Evolutionary conservation across 768 basidiomycete species (phyloP), one percentile per base, ranked within the genome.

Genomic region (Suillus tomentosus): DNA sequence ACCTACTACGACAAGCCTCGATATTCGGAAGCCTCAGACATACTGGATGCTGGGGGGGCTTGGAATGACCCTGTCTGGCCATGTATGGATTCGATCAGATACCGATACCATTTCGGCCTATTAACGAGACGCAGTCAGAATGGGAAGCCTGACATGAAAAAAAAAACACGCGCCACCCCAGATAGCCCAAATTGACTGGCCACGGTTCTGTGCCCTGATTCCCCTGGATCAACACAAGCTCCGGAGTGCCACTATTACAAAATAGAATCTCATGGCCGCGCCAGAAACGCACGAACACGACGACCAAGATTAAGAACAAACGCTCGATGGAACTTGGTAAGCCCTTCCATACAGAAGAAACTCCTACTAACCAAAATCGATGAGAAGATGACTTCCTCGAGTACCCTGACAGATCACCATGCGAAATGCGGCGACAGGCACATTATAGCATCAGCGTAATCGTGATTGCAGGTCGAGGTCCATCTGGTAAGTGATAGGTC

Each of bases 1-100:
- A 66, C 45, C 36, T 31, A 31, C 31, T 31, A 31, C 31, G 40
- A 19, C 61, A 34, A 53, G 50, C 54, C 62, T 63, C 31, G 47
- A 60, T 39, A 14, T 57, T 13, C 24, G 22, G 22, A 57, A 39
- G 55, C 22, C 37, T 37, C 36, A 56, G 31, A 37, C 36, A 56
- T 36, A 19, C 36, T 15, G n/a, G 4, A 27, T 22, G 36, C 5
- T 34, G 27, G 27, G 27, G 55, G n/a, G 56, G 56, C 9, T 40
- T 40, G 24, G 57, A 42, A 17, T 40, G 24, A 58, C 56, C 22
- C 24, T 27, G 40, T 13, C 11, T 40, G 24, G 13, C 39, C 37
- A 27, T 17, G 24, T 31, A 58, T 40, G 10, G 17, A 27, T 27
- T 39, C 24, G 15, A 24, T 57, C 39, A 39, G 57, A 58, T 58